Base-by-base conservation (phyloP, 2,329 filamentous ascomycete genomes). In the Thielaviopsis ethacetica region DNA sequence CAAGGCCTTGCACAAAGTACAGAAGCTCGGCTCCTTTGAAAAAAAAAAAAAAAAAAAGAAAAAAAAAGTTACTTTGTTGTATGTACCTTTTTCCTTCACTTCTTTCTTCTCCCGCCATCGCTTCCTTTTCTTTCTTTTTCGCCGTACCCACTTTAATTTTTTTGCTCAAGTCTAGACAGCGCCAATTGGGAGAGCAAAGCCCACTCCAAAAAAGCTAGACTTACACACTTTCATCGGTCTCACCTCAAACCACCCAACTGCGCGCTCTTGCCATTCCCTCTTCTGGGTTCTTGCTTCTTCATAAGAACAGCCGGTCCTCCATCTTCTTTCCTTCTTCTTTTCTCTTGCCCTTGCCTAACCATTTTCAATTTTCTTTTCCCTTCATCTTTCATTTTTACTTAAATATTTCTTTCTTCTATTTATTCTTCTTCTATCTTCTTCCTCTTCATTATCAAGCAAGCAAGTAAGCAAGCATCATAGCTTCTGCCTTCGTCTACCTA, bases 351-450 rank as follows among this genome's bases (percentile, higher is more conserved):
- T 53, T 21, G 17, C 34, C 44, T 44, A 44, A 47, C 38, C 17
- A 53, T 62, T 62, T 61, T 59, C 62, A 26, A 3, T 26, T 62
- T 62, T 62, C 61, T 58, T 41, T 63, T 59, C 62, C 52, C 38
- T 41, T 38, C 59, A 64, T 65, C 62, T 63, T 63, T 64, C 62
- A 62, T 62, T 65, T 62, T 64, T 64, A 64, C 64, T 64, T 69
- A 61, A 64, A 63, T 65, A 63, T 65, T 65, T 54, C 63, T 50
- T 51, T 52, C 41, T 63, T 57, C 62, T 60, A 60, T 63, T 63
- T 62, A 63, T 57, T 50, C 44, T 44, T 55, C n/a, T 27, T 30
- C n/a, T n/a, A 13, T 53, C 30, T 21, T 38, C 53, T 57, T 27
- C 22, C 9, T 19, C 24, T 57, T 30, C 53, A 21, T 10, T 15